phyloP scores from a whole-genome alignment of 345 rosid species.

The Salix exigua region DNA sequence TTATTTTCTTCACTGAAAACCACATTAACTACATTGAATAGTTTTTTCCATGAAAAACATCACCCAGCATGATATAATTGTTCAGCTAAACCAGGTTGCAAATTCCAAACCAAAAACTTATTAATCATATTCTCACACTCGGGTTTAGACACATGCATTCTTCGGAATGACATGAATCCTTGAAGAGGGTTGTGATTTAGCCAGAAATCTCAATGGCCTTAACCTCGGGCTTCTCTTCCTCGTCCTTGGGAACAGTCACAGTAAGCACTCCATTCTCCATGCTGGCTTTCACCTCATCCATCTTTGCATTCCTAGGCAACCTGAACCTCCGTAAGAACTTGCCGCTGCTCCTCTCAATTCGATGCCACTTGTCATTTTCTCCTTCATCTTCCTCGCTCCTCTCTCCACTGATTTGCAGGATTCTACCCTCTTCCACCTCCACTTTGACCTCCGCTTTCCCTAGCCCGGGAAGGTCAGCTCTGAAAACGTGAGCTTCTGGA shows the following conservation, averaged over 20 bases:
- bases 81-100: too few relatives aligned
- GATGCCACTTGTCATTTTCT: slow-evolving; percentile 23
- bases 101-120: too few relatives aligned
- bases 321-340: slow-evolving; percentile 16
- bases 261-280: slow-evolving; percentile 27
- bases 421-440: slow-evolving; percentile 25
- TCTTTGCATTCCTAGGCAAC: slow-evolving; percentile 22
- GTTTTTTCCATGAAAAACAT: too few relatives aligned
- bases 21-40: too few relatives aligned
- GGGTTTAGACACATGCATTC: too few relatives aligned
- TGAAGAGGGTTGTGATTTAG: neutral
- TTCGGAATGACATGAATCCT: too few relatives aligned
- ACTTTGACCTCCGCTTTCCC: slow-evolving; percentile 26
- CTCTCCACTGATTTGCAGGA: slow-evolving; percentile 26
- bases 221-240: slow-evolving; percentile 15
- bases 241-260: slow-evolving; percentile 18
- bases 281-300: slow-evolving; percentile 21
- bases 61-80: too few relatives aligned
- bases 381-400: slow-evolving; percentile 21
- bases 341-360: slow-evolving; percentile 17
- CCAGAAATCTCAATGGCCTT: slow-evolving; percentile 21
- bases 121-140: too few relatives aligned
- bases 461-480: slow-evolving; percentile 20
- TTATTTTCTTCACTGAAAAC: too few relatives aligned
- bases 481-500: slow-evolving; percentile 25